A percentile compares a stretch with the other conserved stretches of the same genome.
Evolutionary conservation across 257 asterid species (phyloP).

Genomic region (Linaria vulgaris): DNA sequence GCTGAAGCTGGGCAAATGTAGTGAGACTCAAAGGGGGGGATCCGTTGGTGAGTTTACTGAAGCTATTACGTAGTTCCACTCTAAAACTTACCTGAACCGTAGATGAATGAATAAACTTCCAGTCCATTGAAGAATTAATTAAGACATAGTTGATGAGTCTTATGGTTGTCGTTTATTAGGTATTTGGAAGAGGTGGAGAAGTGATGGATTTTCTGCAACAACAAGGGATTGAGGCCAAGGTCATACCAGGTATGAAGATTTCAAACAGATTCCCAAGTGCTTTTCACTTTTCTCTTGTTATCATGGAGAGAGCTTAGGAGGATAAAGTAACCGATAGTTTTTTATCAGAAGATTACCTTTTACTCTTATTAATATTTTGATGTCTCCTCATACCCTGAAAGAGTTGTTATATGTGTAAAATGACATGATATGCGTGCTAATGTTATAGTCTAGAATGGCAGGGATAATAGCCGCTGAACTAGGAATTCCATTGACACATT

Average conservation of each 20-base stretch:
- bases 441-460: slow-evolving; percentile 26
- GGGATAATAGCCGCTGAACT: slow-evolving; percentile 97
- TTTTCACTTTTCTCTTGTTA: background rate
- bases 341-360: too few species aligned
- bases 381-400: too few species aligned
- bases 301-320: background rate
- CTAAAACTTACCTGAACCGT: slow-evolving; percentile 76
- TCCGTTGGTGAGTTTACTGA: too few species aligned
- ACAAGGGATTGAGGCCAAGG: slow-evolving; percentile 83
- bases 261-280: background rate
- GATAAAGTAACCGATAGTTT: background rate
- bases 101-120: too few species aligned
- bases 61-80: slow-evolving; percentile 90
- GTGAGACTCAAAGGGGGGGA: too few species aligned
- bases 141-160: slow-evolving; percentile 9
- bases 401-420: too few species aligned
- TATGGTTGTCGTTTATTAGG: slow-evolving; percentile 46
- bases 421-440: background rate
- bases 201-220: slow-evolving; percentile 96
- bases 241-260: slow-evolving; percentile 68
- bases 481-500: slow-evolving; percentile 94
- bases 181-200: slow-evolving; percentile 97
- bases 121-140: slow-evolving; percentile 1
- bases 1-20: too few species aligned
- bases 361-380: too few species aligned